Evolutionary conservation across 257 asterid species (phyloP).

Genomic region (Solanum appendiculatum): DNA sequence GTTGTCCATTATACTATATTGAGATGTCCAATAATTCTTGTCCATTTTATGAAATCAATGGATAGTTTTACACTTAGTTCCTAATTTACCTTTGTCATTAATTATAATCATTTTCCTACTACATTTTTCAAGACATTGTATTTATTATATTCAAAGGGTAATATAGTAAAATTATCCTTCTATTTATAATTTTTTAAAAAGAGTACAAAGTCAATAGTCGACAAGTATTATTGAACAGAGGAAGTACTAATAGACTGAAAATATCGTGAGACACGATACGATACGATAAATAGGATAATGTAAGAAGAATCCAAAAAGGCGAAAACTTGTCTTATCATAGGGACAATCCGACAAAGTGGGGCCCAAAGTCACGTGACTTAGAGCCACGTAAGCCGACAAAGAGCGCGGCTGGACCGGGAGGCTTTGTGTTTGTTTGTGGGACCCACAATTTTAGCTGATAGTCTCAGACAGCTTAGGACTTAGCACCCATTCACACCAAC

Average conservation of each 20-base stretch:
- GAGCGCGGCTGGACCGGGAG: constrained; percentile 1
- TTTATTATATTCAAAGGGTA: too few relatives aligned
- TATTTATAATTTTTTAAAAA: too few relatives aligned
- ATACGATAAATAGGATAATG: neutral
- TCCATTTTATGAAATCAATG: too few relatives aligned
- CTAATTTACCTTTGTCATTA: too few relatives aligned
- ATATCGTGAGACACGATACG: neutral
- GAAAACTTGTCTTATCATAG: constrained; percentile 11
- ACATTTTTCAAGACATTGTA: too few relatives aligned
- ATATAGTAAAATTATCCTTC: too few relatives aligned
- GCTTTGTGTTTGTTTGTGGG: neutral
- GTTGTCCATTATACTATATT: rapidly evolving
- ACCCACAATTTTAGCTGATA: neutral
- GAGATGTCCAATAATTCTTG: too few relatives aligned
- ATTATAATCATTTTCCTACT: too few relatives aligned
- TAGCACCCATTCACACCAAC: neutral
- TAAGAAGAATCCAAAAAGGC: constrained; percentile 2
- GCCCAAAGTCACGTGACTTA: constrained; percentile 9
- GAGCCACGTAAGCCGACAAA: constrained; percentile 12
- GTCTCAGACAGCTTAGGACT: constrained; percentile 8
- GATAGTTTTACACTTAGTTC: too few relatives aligned
- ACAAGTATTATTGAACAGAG: neutral
- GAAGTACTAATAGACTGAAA: neutral
- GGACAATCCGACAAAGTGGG: constrained; percentile 27
- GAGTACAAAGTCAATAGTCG: too few relatives aligned